Evolutionary conservation across 306 rosid genomes (phyloP).

Genomic region (Betula pendula): DNA sequence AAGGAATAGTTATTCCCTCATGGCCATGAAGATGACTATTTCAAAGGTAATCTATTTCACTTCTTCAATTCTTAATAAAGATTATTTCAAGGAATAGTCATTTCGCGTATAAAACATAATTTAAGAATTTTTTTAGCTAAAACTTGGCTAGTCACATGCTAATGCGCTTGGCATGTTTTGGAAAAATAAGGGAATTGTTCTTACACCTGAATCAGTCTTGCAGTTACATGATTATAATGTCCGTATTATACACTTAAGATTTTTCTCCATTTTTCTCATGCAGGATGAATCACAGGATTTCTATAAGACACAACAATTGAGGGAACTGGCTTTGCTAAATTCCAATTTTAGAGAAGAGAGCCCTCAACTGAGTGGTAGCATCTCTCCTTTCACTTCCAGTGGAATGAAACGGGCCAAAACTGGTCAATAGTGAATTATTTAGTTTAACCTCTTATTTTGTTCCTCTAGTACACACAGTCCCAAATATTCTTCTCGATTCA

Average conservation of each 20-base stretch:
- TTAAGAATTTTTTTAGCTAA: too few relatives aligned
- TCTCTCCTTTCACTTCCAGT: slow-evolving; percentile 68
- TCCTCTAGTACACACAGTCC: slow-evolving; percentile 5
- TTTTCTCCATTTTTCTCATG: slow-evolving; percentile 20
- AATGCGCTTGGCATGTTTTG: background rate
- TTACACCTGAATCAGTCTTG: background rate
- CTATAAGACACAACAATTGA: slow-evolving; percentile 65
- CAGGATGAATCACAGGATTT: slow-evolving; percentile 84
- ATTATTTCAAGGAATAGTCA: too few relatives aligned
- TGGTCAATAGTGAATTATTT: slow-evolving; percentile 37
- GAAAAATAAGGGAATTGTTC: background rate
- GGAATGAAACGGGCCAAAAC: slow-evolving; percentile 82
- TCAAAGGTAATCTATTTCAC: too few relatives aligned
- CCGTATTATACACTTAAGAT: background rate
- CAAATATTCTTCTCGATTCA: slow-evolving; percentile 27
- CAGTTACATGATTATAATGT: background rate
- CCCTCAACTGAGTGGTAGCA: slow-evolving; percentile 55
- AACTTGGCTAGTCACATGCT: too few relatives aligned
- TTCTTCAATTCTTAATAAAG: too few relatives aligned
- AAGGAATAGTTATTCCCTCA: too few relatives aligned
- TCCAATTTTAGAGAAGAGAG: slow-evolving; percentile 62
- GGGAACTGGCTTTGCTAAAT: slow-evolving; percentile 56
- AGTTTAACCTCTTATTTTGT: slow-evolving; percentile 11
- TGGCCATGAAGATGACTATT: too few relatives aligned
- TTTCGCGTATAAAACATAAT: too few relatives aligned